Conservation (phyloP, 305 asterid species). For the Fraxinus nigra region DNA sequence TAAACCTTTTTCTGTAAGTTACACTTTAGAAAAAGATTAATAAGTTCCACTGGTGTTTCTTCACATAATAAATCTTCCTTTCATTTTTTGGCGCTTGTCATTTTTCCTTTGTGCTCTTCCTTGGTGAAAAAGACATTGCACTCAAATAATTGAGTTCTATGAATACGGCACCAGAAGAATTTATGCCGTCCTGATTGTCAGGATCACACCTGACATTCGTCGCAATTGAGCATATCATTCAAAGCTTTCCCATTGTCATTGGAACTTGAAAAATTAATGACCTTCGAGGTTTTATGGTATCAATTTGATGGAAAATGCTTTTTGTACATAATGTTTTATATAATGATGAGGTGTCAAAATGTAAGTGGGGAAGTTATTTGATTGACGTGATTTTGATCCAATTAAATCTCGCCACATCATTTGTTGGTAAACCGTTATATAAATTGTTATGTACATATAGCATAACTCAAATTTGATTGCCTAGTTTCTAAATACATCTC, state of each 20-base stretch:
- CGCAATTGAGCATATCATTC: conserved; percentile 19
- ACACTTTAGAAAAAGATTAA: conserved; percentile 16
- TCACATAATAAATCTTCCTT: conserved; percentile 49
- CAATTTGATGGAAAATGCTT: conserved; percentile 7
- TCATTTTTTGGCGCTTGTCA: conserved; percentile 30
- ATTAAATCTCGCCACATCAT: background rate
- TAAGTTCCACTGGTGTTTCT: conserved; percentile 42
- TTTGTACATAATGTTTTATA: background rate
- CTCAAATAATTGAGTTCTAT: conserved; percentile 24
- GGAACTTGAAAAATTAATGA: conserved; percentile 1
- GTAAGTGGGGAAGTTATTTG: background rate
- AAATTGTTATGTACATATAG: no score
- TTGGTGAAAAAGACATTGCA: conserved; percentile 25
- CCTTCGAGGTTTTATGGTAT: conserved; percentile 19
- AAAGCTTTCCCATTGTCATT: conserved; percentile 6
- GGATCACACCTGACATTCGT: conserved; percentile 18
- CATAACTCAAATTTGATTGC: background rate
- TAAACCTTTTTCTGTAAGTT: conserved; percentile 27
- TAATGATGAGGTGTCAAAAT: background rate
- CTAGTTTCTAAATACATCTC: background rate
- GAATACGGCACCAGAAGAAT: conserved; percentile 23
- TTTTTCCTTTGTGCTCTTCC: conserved; percentile 31
- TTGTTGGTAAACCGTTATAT: background rate
- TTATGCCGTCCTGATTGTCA: conserved; percentile 18
- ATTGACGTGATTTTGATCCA: background rate